These are phyloP conservation scores for Schoenoplectus tabernaemontani DNA, from an alignment of 202 grass and related monocot genomes.

Conservation along the genomic window DNA sequence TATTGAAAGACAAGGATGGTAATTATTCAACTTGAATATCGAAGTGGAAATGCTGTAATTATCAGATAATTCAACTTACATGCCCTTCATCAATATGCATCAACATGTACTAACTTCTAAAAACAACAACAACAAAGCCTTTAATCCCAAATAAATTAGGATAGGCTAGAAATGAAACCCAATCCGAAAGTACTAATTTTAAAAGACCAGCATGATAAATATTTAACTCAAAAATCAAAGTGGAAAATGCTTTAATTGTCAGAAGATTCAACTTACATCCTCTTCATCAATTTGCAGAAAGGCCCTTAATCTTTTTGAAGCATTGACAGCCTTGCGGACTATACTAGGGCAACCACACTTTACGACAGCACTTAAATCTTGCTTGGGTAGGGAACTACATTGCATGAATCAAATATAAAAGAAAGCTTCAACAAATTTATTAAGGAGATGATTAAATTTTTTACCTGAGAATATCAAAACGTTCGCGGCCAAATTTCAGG, in stretches of 20 bases:
- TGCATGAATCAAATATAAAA: conserved; percentile 21
- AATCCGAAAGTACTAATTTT: background rate
- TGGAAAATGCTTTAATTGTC: background rate
- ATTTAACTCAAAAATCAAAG: background rate
- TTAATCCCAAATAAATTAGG: too few species aligned
- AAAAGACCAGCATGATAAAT: background rate
- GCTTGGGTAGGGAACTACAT: conserved; percentile 52
- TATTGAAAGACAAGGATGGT: background rate
- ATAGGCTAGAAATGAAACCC: too few species aligned
- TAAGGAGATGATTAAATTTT: background rate
- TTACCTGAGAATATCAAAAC: conserved; percentile 76
- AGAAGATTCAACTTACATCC: conserved; percentile 54
- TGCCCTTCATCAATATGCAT: conserved; percentile 61
- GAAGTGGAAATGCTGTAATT: background rate
- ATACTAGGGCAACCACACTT: conserved; percentile 65
- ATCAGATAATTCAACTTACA: conserved; percentile 44
- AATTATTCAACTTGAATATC: background rate
- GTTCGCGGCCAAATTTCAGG: conserved; percentile 78
- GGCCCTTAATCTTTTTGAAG: conserved; percentile 78
- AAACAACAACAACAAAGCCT: too few species aligned
- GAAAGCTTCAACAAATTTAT: conserved; percentile 7
- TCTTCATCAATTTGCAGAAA: conserved; percentile 65
- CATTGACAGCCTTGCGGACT: conserved; percentile 61
- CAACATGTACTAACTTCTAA: too few species aligned
- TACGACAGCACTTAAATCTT: conserved; percentile 68